Percentiles rank a stretch among this genome's conserved stretches.
These are phyloP conservation scores for Malus hybrid DNA, from an alignment of 331 rosid species.

Conservation along the genomic window DNA sequence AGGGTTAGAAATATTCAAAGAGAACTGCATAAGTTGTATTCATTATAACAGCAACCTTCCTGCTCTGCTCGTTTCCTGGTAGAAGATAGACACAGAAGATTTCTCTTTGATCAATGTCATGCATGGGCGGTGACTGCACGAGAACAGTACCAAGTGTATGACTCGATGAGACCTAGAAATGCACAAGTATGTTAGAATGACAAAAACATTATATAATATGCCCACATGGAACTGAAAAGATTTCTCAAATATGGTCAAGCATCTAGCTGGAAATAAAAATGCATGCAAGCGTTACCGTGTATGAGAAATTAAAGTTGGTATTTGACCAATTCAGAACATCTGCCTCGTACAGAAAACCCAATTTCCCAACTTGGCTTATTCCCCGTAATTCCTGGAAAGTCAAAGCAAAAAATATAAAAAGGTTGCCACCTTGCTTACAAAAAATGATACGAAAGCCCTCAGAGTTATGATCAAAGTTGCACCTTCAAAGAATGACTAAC, in stretches of 20 bases:
- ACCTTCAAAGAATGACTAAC: conserved; percentile 83
- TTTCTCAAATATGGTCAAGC: not conserved
- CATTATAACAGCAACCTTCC: conserved; percentile 46
- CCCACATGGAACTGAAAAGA: not conserved
- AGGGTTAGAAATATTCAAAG: not conserved
- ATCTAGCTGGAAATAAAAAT: not conserved
- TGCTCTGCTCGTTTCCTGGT: conserved; percentile 46
- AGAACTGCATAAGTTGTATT: not conserved
- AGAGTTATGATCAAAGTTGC: not conserved
- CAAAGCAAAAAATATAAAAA: not conserved
- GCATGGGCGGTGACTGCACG: conserved; percentile 59
- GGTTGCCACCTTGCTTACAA: conserved; percentile 2
- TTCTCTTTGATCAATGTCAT: conserved; percentile 74
- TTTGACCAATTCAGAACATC: conserved; percentile 73
- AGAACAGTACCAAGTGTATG: conserved; percentile 52
- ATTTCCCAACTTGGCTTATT: conserved; percentile 42
- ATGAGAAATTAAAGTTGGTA: conserved; percentile 61
- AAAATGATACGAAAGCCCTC: not conserved
- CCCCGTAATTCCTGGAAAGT: conserved; percentile 48
- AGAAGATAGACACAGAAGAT: conserved; percentile 56
- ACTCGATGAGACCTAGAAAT: conserved; percentile 55
- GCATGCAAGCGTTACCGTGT: conserved; percentile 34
- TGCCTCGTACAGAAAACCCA: conserved; percentile 52
- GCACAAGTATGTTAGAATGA: not conserved
- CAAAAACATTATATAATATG: not conserved